phyloP scores from a whole-genome alignment of 2,329 filamentous ascomycete species.

The Hypoxylon sp. region DNA sequence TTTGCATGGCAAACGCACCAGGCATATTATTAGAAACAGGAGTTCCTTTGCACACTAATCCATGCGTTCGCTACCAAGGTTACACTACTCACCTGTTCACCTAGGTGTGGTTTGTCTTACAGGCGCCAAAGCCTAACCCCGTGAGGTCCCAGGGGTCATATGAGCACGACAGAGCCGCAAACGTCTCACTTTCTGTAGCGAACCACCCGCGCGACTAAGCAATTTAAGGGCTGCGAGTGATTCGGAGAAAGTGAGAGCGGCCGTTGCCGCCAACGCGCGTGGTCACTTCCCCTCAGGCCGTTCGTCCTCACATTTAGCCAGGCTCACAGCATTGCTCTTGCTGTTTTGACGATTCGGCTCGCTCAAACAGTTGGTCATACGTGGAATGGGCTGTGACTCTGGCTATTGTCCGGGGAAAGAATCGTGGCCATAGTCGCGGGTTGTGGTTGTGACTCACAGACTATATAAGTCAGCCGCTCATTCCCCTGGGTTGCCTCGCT shows the following conservation, averaged over 20 bases:
- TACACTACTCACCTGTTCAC: slow-evolving; percentile 11
- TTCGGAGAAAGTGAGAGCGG: slow-evolving; percentile 4
- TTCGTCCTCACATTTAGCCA: background rate
- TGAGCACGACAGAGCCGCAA: slow-evolving; percentile 24
- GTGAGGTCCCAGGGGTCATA: slow-evolving; percentile 11
- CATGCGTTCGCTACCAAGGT: background rate
- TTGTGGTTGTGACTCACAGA: slow-evolving; percentile 7
- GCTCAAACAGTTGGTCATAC: background rate
- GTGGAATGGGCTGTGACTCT: background rate
- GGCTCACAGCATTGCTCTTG: slow-evolving; percentile 6
- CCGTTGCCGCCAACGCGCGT: slow-evolving; percentile 5
- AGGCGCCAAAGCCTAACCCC: background rate
- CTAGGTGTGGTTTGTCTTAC: slow-evolving; percentile 13
- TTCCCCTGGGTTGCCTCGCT: slow-evolving; percentile 7
- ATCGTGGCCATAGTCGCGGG: background rate
- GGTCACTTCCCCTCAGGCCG: slow-evolving; percentile 13
- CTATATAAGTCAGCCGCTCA: slow-evolving; percentile 12
- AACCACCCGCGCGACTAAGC: slow-evolving; percentile 6
- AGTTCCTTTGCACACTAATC: background rate
- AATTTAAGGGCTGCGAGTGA: background rate
- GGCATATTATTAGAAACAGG: background rate
- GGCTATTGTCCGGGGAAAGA: slow-evolving; percentile 11
- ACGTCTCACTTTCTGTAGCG: slow-evolving; percentile 8
- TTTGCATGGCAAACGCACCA: slow-evolving; percentile 20
- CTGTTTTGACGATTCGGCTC: background rate